Evolutionary conservation across 1,284 basidiomycete genomes (phyloP), one percentile per base, ranked within the genome.

Genomic region (Xerocomus minutiporus): DNA sequence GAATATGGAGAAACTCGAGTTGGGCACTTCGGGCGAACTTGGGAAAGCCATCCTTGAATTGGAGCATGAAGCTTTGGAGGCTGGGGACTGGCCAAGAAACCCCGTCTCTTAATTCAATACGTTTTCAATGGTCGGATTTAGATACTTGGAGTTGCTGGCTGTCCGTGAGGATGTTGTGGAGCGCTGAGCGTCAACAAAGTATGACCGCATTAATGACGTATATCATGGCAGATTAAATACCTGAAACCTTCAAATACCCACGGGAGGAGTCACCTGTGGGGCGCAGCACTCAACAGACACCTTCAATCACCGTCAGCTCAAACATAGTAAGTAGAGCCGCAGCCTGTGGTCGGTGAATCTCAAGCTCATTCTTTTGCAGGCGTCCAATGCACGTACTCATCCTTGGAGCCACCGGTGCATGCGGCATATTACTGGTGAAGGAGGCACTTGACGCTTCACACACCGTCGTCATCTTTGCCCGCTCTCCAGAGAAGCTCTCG

Each of bases 401-500:
- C 48, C 61, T 83, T 20, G 85, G 84, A 17, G 80, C 74, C 20
- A 88, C 85, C 8, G 86, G 85, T 1, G 74, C 78, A 13, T 68
- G 69, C 38, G 86, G 86, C 42, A 66, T 78, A 45, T 72, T 76
- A 7, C 68, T 86, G 48, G 74, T 82, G 53, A 73, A 78, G 49
- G 75, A 81, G 61, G 69, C 75, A 1, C 74, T 88, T n/a, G 59
- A 67, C 15, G 67, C 68, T 35, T 68, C 72, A 1, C 74, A 76
- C 56, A 72, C 73, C 4, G 59, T 86, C 57, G 73, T 86, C 51
- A 60, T 86, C 41, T 87, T 81, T 53, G 82, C 78, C 9, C 78
- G 84, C 34, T 80, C 77, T 8, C 82, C 83, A 6, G 65, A 79
- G 36, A 88, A 86, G 60, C 62, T 88, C 4, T 76, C 84, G 1